Percentiles rank a stretch among this genome's conserved stretches.
Evolutionary conservation across 2,329 filamentous ascomycete species (phyloP).

Genomic region (Samsoniella hepiali): DNA sequence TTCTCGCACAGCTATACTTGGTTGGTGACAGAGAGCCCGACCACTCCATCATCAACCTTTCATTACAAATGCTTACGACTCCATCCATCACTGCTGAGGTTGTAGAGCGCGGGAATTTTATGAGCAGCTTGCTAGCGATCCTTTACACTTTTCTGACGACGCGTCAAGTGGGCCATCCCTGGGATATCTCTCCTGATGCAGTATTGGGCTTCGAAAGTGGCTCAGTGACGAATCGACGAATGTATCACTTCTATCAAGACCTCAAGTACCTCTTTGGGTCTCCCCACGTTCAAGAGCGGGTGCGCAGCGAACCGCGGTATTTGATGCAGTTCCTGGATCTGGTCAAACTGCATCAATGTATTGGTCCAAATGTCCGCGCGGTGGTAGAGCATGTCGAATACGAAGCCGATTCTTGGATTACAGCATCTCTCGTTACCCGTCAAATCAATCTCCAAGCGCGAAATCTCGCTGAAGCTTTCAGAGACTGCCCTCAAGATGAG

Average conservation of each 20-base stretch:
- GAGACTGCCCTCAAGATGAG: constrained; percentile 63
- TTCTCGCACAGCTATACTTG: constrained; percentile 87
- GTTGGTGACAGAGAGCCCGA: constrained; percentile 96
- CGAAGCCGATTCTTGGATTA: constrained; percentile 97
- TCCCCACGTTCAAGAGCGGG: constrained; percentile 78
- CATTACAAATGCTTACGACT: constrained; percentile 92
- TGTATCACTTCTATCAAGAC: constrained; percentile 98
- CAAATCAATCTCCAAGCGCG: constrained; percentile 92
- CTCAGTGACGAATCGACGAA: constrained; percentile 87
- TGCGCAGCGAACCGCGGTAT: constrained; percentile 81
- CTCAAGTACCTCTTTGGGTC: constrained; percentile 88
- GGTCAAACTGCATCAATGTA: constrained; percentile 93
- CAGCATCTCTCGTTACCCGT: constrained; percentile 86
- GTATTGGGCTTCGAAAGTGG: constrained; percentile 91
- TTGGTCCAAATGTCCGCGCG: constrained; percentile 87
- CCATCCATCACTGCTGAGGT: constrained; percentile 96
- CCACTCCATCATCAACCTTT: constrained; percentile 97
- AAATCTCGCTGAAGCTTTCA: constrained; percentile 84
- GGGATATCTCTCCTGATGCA: constrained; percentile 80
- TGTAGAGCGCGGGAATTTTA: constrained; percentile 89
- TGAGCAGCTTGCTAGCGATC: constrained; percentile 93
- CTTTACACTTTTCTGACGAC: constrained; percentile 96
- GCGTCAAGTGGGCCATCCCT: constrained; percentile 89
- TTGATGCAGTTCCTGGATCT: constrained; percentile 92
- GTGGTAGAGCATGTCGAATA: constrained; percentile 97